Evolutionary conservation across 768 basidiomycete species (phyloP).

Genomic region (Boletales sp.): DNA sequence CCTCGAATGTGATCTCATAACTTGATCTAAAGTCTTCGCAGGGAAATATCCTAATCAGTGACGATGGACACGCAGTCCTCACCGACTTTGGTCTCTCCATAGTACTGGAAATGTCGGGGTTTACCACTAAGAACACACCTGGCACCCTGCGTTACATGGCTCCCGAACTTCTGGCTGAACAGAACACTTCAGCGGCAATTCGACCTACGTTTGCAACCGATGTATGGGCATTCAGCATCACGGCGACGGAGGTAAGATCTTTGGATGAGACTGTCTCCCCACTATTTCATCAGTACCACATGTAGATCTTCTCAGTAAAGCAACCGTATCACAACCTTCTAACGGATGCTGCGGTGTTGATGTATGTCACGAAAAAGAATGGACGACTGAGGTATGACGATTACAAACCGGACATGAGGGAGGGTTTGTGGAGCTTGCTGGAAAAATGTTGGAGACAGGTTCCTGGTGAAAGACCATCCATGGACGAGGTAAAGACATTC

Average conservation of each 20-base stretch:
- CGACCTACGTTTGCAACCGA: constrained; percentile 29
- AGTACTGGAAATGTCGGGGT: constrained; percentile 34
- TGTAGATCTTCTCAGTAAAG: constrained; percentile 23
- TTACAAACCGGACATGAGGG: constrained; percentile 16
- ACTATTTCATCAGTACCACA: not conserved
- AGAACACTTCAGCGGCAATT: constrained; percentile 11
- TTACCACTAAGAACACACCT: constrained; percentile 33
- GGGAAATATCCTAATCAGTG: constrained; percentile 37
- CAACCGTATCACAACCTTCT: constrained; percentile 17
- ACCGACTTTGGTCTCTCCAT: constrained; percentile 40
- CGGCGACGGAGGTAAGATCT: constrained; percentile 31
- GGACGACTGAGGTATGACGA: constrained; percentile 17
- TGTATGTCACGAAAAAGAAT: constrained; percentile 9
- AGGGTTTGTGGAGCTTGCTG: constrained; percentile 18
- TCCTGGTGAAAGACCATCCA: constrained; percentile 8
- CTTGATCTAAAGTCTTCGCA: constrained; percentile 8
- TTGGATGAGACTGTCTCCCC: not conserved
- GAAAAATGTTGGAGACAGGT: constrained; percentile 18
- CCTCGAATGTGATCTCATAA: not conserved
- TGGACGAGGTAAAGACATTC: constrained; percentile 14
- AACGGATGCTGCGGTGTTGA: constrained; percentile 16
- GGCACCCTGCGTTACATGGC: constrained; percentile 41
- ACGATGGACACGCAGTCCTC: constrained; percentile 29
- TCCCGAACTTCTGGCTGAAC: constrained; percentile 28
- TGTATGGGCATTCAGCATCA: constrained; percentile 37